Conservation (phyloP, 345 rosid genomes). For the Syzygium jambos region DNA sequence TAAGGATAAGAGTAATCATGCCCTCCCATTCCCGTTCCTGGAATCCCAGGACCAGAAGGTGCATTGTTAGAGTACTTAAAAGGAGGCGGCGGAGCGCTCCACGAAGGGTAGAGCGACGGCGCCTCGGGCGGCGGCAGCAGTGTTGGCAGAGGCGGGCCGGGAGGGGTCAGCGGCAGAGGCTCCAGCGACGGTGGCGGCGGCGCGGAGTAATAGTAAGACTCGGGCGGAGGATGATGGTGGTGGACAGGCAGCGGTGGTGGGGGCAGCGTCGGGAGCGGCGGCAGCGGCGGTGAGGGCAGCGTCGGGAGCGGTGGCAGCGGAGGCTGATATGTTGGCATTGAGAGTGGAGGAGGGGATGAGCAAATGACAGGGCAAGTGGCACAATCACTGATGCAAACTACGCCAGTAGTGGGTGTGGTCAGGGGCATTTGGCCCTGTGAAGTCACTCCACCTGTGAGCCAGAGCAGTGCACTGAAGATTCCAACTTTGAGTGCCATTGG, state of each 20-base stretch:
- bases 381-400: conserved; percentile 33
- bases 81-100: conserved; percentile 41
- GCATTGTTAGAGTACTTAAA: conserved; percentile 11
- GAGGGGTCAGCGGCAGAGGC: background rate
- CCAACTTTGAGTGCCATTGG: background rate
- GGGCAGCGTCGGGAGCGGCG: conserved; percentile 10
- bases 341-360: conserved; percentile 8
- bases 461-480: background rate
- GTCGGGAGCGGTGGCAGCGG: conserved; percentile 9
- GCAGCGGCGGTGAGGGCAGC: conserved; percentile 7
- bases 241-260: conserved; percentile 7
- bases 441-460: background rate
- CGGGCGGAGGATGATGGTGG: conserved; percentile 13
- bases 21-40: conserved; percentile 4
- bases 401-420: background rate
- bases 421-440: background rate
- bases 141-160: background rate
- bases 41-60: conserved; percentile 12
- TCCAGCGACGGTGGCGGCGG: conserved; percentile 12
- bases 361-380: conserved; percentile 29
- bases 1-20: conserved; percentile 37
- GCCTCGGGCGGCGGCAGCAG: background rate
- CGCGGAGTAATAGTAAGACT: conserved; percentile 4
- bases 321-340: background rate
- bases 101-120: conserved; percentile 7